Evolutionary conservation across 441 rosid species (phyloP), one percentile per base, ranked within the genome.

Genomic region (Croton laevigatus): DNA sequence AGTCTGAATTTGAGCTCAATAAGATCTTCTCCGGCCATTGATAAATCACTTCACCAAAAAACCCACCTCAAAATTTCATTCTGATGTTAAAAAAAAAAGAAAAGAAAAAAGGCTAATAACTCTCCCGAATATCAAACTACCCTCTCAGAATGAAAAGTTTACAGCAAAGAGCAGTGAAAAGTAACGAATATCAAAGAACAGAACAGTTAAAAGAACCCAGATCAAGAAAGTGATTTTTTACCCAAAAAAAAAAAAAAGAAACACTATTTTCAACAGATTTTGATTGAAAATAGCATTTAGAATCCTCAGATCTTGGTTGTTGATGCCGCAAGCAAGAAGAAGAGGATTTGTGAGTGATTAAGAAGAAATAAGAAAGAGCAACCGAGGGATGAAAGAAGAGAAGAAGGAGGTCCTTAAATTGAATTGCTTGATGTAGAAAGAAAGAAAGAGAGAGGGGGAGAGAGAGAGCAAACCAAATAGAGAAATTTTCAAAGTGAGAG

Each of bases 1-100:
- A 90, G 82, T 84, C 90, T 88, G 84, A 90, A 93, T 77, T 85
- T 89, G 17, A 93, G 79, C 73, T 90, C 92, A 68, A 93, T 68
- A 72, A 79, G 83, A 82, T 84, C 88, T 74, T 86, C 91, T 57
- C 73, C 87, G 20, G 84, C 89, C 98, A 92, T 92, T 27, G 77
- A 73, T 63, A 75, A 70, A 73, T 72, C 80, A 55, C 57, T 60
- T 44, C 11, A 58, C 65, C 51, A 36, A 49, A n/a, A 63, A 76
- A 17, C 36, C 74, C 75, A 62, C 72, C 77, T 80, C 79, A 75
- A 71, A 62, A 44, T 62, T 55, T 70, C 78, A 72, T 62, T 59
- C 40, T 66, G 65, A 72, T 71, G 58, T 14, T 67, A 59, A 38
- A 54, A 60, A 38, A 54, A 60, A 44, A 40, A 27, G 32, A 27